Percentiles rank a stretch among this genome's conserved stretches.
These are phyloP conservation scores for Mycotypha africana DNA, from an alignment of 371 early-diverging fungal species.

Conservation along the genomic window DNA sequence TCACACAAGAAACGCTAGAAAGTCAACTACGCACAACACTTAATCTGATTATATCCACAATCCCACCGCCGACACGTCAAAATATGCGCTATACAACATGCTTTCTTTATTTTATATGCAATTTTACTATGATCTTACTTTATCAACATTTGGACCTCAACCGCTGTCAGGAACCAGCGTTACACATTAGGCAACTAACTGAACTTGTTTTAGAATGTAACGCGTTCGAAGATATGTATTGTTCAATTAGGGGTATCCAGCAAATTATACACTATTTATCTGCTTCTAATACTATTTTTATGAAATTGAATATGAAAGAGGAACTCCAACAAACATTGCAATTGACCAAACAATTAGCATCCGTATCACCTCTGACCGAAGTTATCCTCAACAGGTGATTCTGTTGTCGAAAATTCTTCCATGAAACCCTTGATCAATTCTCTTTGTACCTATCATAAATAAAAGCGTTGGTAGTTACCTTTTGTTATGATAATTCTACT, in stretches of 20 bases:
- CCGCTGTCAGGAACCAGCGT: slow-evolving; percentile 15
- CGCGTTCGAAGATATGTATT: slow-evolving; percentile 31
- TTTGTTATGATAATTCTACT: no score
- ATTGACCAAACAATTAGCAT: slow-evolving; percentile 7
- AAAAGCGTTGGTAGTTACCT: no score
- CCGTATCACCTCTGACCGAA: slow-evolving; percentile 18
- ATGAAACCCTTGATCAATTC: no score
- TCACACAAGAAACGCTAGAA: no score
- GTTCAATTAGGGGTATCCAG: slow-evolving; percentile 34
- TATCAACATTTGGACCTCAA: slow-evolving; percentile 5
- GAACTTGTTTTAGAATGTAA: slow-evolving; percentile 18
- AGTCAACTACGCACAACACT: no score
- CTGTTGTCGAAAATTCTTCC: no score
- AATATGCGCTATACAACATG: slow-evolving; percentile 16
- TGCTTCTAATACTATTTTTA: slow-evolving; percentile 31
- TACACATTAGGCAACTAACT: slow-evolving; percentile 18
- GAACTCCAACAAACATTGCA: slow-evolving; percentile 1
- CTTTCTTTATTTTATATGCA: slow-evolving; percentile 16
- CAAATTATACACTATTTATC: slow-evolving; percentile 38
- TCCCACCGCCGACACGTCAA: slow-evolving; percentile 8
- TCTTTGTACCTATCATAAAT: no score
- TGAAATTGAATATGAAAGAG: background rate
- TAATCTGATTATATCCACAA: no score
- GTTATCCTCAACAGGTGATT: no score
- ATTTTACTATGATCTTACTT: slow-evolving; percentile 17